Evolutionary conservation across 2,329 filamentous ascomycete genomes (phyloP).

Genomic region (Pyrenophora seminiperda): DNA sequence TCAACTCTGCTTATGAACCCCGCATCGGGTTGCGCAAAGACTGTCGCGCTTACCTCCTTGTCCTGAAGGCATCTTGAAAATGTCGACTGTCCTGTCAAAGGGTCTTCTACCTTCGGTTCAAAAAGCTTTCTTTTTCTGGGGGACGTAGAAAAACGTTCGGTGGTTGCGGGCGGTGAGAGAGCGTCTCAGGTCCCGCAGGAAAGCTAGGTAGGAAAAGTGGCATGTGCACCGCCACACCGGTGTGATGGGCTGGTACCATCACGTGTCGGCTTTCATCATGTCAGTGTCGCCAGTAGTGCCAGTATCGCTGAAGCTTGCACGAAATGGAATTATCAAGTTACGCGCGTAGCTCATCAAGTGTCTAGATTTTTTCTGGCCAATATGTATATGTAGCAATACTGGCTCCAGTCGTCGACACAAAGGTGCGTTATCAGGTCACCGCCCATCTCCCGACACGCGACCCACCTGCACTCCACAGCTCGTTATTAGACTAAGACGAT

Average conservation of each 20-base stretch:
- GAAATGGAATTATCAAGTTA: no score
- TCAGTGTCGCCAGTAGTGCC: slow-evolving; percentile 1
- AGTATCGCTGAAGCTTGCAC: no score
- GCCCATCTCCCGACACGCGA: slow-evolving; percentile 11
- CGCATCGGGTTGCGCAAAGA: slow-evolving; percentile 4
- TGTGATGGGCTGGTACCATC: background rate
- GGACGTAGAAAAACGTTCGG: slow-evolving; percentile 22
- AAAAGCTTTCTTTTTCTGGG: slow-evolving; percentile 13
- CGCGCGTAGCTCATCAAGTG: no score
- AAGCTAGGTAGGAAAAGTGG: slow-evolving; percentile 21
- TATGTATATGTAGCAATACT: background rate
- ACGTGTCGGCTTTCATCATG: background rate
- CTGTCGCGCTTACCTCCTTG: slow-evolving; percentile 51
- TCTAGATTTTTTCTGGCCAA: no score
- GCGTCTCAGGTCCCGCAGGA: slow-evolving; percentile 19
- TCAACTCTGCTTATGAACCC: slow-evolving; percentile 3
- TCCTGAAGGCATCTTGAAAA: slow-evolving; percentile 56
- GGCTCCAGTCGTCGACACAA: slow-evolving; percentile 1
- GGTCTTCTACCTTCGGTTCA: slow-evolving; percentile 10
- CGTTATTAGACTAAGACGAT: slow-evolving; percentile 7
- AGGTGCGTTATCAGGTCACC: slow-evolving; percentile 8
- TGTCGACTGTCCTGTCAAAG: background rate
- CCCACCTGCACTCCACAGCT: slow-evolving; percentile 15
- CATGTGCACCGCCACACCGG: slow-evolving; percentile 13
- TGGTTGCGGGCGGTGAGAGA: slow-evolving; percentile 27